Evolutionary conservation across 352 stramenopile genomes (phyloP).

Genomic region (Globisporangium solare): DNA sequence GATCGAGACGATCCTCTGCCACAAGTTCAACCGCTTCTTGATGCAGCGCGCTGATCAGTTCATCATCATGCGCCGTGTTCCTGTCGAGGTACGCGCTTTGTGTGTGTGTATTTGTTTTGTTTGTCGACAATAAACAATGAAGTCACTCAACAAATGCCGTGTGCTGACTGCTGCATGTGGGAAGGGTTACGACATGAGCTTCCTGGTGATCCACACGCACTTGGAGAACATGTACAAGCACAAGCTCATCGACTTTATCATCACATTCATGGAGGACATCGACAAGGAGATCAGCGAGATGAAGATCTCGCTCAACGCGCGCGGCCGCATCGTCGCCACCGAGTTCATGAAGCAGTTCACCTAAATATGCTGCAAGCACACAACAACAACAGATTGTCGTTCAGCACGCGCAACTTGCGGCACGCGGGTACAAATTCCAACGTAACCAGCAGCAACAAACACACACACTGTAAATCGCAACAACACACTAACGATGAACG

Average conservation of each 20-base stretch:
- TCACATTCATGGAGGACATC: conserved; percentile 98
- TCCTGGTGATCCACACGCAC: conserved; percentile 92
- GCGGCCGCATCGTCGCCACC: conserved; percentile 89
- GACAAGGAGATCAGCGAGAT: conserved; percentile 97
- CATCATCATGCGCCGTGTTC: conserved; percentile 91
- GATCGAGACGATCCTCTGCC: conserved; percentile 91
- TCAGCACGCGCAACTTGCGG: too few species aligned
- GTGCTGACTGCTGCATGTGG: not conserved
- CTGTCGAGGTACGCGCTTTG: conserved; percentile 44
- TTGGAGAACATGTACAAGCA: conserved; percentile 96
- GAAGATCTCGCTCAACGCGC: conserved; percentile 95
- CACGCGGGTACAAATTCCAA: too few species aligned
- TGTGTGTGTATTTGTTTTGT: not conserved
- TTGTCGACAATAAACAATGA: too few species aligned
- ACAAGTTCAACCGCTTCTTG: conserved; percentile 95
- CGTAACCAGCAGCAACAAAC: too few species aligned
- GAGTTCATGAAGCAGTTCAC: conserved; percentile 95
- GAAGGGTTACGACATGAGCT: conserved; percentile 94
- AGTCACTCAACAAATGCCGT: not conserved
- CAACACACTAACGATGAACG: too few species aligned
- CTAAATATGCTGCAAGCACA: conserved; percentile 13
- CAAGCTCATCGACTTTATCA: conserved; percentile 97
- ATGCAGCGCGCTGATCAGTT: conserved; percentile 96
- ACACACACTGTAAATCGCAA: too few species aligned
- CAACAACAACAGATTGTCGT: too few species aligned